Percentiles rank a stretch among this genome's conserved stretches.
phyloP scores from a whole-genome alignment of 176 grass and related monocot genomes.

The Canna indica region DNA sequence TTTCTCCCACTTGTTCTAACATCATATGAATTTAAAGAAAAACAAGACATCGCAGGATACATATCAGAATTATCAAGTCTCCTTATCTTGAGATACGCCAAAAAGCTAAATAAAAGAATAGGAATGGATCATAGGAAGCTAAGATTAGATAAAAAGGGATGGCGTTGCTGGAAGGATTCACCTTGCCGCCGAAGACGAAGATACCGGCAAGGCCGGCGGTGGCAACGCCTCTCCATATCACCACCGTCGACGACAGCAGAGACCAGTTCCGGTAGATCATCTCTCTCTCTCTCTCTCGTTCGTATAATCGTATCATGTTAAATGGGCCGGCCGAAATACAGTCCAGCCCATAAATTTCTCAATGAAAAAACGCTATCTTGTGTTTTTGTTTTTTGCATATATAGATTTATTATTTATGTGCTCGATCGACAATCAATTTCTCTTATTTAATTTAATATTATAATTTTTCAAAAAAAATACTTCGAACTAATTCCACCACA shows the following conservation, averaged over 20 bases:
- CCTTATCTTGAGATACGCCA: neutral
- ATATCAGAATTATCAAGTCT: neutral
- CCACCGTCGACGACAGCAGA: constrained; percentile 40
- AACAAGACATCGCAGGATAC: neutral
- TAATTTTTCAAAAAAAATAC: too few relatives aligned
- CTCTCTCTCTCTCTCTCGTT: neutral
- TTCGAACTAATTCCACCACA: too few relatives aligned
- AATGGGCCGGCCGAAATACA: too few relatives aligned
- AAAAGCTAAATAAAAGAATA: neutral
- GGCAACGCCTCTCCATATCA: constrained; percentile 35
- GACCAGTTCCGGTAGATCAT: constrained; percentile 74
- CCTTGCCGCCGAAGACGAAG: constrained; percentile 45
- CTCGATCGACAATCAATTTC: too few relatives aligned
- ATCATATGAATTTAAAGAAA: neutral
- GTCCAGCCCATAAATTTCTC: too few relatives aligned
- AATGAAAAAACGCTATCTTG: too few relatives aligned
- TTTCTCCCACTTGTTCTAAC: neutral
- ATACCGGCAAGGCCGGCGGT: constrained; percentile 27
- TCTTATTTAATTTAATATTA: too few relatives aligned
- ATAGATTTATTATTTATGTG: too few relatives aligned
- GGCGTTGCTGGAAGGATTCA: neutral
- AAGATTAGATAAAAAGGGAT: neutral
- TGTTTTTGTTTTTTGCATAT: too few relatives aligned
- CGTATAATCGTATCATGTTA: too few relatives aligned
- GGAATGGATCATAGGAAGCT: too few relatives aligned